phyloP scores from a whole-genome alignment of 352 stramenopile species.

The Globisporangium cylindrosporum region DNA sequence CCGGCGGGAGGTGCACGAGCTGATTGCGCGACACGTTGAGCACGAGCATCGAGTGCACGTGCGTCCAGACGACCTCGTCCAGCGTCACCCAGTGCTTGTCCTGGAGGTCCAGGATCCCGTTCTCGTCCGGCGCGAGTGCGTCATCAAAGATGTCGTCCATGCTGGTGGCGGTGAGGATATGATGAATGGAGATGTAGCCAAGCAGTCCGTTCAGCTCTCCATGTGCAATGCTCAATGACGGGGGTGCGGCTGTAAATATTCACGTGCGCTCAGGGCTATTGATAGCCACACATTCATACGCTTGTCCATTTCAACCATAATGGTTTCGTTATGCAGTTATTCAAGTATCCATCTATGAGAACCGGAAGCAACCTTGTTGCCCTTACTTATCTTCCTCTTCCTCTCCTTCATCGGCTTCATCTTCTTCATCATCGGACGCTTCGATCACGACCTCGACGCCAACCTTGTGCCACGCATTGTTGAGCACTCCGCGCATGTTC shows the following conservation, averaged over 20 bases:
- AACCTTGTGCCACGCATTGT: constrained; percentile 95
- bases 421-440: constrained; percentile 35
- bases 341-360: constrained; percentile 9
- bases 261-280: background rate
- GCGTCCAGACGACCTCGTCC: constrained; percentile 76
- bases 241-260: background rate
- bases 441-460: constrained; percentile 60
- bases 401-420: constrained; percentile 25
- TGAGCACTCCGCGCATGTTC: constrained; percentile 97
- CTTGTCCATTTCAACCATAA: background rate
- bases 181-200: background rate
- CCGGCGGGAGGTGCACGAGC: constrained; percentile 53
- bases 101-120: constrained; percentile 66
- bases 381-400: constrained; percentile 7
- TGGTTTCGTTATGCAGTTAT: background rate
- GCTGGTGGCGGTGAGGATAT: background rate
- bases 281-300: background rate
- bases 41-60: constrained; percentile 56
- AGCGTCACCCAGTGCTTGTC: constrained; percentile 81
- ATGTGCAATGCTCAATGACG: background rate
- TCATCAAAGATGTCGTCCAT: constrained; percentile 82
- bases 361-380: background rate
- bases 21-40: constrained; percentile 75
- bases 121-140: constrained; percentile 57
- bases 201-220: background rate